phyloP scores from a whole-genome alignment of 306 rosid genomes.

The Corylus heterophylla region DNA sequence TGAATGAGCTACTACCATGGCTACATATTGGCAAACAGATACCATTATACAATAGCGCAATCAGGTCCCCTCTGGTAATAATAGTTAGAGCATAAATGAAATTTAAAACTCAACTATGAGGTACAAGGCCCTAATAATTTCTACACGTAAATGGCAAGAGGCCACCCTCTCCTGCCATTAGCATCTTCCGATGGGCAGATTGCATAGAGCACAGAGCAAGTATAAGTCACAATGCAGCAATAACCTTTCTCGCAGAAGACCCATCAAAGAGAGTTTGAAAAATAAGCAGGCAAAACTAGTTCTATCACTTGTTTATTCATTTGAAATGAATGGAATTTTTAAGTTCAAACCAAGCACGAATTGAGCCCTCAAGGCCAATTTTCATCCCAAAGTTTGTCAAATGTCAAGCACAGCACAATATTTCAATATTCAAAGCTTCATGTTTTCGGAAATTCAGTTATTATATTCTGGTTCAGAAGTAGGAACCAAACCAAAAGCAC shows the following conservation, averaged over 20 bases:
- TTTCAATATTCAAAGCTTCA: not conserved
- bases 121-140: not conserved
- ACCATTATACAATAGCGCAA: not conserved
- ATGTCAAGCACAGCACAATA: not conserved
- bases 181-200: not conserved
- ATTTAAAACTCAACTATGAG: not conserved
- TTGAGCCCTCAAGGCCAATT: not conserved
- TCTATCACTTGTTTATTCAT: not conserved
- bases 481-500: not conserved
- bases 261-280: not conserved
- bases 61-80: not conserved
- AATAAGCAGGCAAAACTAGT: not conserved
- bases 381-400: not conserved
- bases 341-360: not conserved
- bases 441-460: not conserved
- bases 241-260: not conserved
- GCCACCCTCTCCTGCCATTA: not conserved
- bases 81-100: not conserved
- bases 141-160: not conserved
- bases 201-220: not conserved
- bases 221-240: not conserved
- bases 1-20: not conserved
- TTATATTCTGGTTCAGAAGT: not conserved
- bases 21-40: not conserved
- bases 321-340: not conserved